These are phyloP conservation scores for Isatis lusitanica DNA, from an alignment of 441 rosid genomes.

Conservation along the genomic window DNA sequence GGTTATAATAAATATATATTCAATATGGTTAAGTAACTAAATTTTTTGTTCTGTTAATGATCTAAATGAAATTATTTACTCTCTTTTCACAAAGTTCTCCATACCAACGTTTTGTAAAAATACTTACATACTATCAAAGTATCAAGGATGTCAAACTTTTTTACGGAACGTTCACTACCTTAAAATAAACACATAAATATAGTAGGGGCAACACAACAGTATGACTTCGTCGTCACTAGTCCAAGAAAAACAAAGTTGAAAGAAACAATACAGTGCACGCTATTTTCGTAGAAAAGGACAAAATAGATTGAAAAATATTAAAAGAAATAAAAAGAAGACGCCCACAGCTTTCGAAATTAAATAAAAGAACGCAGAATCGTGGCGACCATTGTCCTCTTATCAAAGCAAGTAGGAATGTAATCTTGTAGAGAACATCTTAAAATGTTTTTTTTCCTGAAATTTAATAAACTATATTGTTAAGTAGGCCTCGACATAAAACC, in stretches of 20 bases:
- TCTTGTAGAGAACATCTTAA: neutral
- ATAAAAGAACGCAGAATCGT: conserved; percentile 3
- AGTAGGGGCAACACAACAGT: conserved; percentile 8
- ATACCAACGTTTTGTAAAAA: neutral
- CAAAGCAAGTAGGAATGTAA: neutral
- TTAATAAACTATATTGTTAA: neutral
- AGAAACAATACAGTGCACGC: conserved; percentile 32
- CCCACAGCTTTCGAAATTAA: conserved; percentile 29
- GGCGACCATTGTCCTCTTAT: conserved; percentile 1
- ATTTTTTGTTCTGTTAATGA: neutral
- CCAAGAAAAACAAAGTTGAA: conserved; percentile 23
- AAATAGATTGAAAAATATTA: neutral
- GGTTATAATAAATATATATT: no score
- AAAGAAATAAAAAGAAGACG: conserved; percentile 14
- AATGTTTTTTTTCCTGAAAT: neutral
- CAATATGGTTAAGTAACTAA: neutral
- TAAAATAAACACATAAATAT: conserved; percentile 21
- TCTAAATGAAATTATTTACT: neutral
- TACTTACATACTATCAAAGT: neutral
- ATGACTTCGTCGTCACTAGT: conserved; percentile 18
- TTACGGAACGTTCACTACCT: neutral
- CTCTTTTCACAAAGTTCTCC: neutral
- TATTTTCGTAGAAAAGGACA: conserved; percentile 10
- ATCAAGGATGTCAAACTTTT: neutral
- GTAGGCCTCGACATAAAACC: no score